Conservation (phyloP, 371 early-diverging fungal genomes). For the Mortierella sp. region DNA sequence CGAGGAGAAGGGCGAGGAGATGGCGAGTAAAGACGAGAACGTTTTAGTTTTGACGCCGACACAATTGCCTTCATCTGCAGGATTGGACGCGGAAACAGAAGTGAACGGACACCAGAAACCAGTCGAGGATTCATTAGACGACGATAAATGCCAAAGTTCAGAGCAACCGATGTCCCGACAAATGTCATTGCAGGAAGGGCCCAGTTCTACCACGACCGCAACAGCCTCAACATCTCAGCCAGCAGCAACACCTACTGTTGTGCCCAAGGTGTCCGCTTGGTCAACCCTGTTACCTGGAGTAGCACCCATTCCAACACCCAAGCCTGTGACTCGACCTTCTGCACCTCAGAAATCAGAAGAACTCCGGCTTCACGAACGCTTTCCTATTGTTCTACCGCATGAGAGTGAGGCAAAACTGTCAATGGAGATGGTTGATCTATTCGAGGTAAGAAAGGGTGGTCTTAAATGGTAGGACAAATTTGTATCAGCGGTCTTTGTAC, state of each 20-base stretch:
- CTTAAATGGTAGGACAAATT: too few relatives aligned
- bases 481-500: too few relatives aligned
- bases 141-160: not conserved
- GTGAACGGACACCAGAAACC: too few relatives aligned
- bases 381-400: slow-evolving; percentile 45
- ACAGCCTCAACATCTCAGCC: not conserved
- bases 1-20: not conserved
- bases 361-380: slow-evolving; percentile 38
- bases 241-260: slow-evolving; percentile 2
- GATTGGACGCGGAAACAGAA: too few relatives aligned
- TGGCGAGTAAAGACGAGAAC: not conserved
- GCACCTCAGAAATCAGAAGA: slow-evolving; percentile 15
- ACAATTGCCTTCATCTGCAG: too few relatives aligned
- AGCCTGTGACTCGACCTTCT: slow-evolving; percentile 9
- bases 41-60: too few relatives aligned
- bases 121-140: not conserved
- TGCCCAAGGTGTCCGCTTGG: slow-evolving; percentile 35
- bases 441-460: slow-evolving; percentile 51
- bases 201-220: not conserved
- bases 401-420: slow-evolving; percentile 49
- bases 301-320: slow-evolving; percentile 28
- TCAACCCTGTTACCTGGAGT: slow-evolving; percentile 47
- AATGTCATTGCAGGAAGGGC: not conserved
- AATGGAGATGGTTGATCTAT: slow-evolving; percentile 55
- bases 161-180: slow-evolving; percentile 2